Evolutionary conservation across 306 rosid genomes (phyloP).

Genomic region (Coriaria nepalensis): DNA sequence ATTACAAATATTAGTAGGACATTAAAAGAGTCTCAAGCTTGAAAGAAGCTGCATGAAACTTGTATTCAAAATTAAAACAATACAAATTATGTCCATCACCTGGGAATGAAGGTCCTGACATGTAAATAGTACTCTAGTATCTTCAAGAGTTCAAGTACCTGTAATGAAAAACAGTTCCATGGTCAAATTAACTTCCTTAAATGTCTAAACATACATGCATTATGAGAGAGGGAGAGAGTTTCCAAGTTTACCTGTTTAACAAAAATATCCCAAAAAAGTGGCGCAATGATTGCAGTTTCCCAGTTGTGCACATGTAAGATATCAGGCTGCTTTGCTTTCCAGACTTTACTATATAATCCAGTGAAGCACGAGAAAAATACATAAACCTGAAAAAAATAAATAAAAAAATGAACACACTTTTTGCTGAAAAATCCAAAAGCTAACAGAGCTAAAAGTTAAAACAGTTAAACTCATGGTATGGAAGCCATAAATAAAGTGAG

Average conservation of each 20-base stretch:
- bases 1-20: conserved; percentile 2
- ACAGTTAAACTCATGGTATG: too few relatives aligned
- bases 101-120: conserved; percentile 59
- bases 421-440: too few relatives aligned
- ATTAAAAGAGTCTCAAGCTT: conserved; percentile 16
- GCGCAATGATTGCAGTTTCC: conserved; percentile 89
- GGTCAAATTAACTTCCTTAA: not conserved
- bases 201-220: not conserved
- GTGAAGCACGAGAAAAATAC: conserved; percentile 82
- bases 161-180: conserved; percentile 6
- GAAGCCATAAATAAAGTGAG: too few relatives aligned
- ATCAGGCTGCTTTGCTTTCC: conserved; percentile 85
- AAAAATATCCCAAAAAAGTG: conserved; percentile 91
- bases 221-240: conserved; percentile 1
- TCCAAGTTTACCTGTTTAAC: conserved; percentile 46
- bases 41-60: conserved; percentile 11
- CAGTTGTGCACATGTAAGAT: conserved; percentile 77
- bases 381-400: conserved; percentile 46
- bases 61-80: conserved; percentile 9
- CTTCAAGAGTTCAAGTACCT: conserved; percentile 73
- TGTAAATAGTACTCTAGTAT: conserved; percentile 52
- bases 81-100: conserved; percentile 31
- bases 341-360: conserved; percentile 76
- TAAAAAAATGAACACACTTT: conserved; percentile 3
- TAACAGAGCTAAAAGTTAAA: too few relatives aligned